Evolutionary conservation across 164 flowering plant species (phyloP).

Genomic region (Magnolia kwangsiensis): DNA sequence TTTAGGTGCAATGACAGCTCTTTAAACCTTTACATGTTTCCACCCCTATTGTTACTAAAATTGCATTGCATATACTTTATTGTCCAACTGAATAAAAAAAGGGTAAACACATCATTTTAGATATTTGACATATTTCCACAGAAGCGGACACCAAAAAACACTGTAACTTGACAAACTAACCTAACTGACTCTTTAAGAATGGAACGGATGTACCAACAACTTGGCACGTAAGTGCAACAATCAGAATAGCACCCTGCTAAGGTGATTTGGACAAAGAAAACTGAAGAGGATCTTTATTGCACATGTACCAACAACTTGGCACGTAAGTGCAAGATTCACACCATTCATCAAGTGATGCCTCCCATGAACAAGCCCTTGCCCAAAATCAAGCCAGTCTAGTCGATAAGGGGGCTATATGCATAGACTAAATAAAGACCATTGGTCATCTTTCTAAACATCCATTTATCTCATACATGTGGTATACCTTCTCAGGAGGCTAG

Average conservation of each 20-base stretch:
- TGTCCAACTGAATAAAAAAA: not conserved
- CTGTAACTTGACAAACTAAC: conserved; percentile 26
- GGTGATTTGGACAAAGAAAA: not conserved
- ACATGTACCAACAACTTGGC: not conserved
- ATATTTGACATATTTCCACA: not conserved
- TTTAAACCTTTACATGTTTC: too few species aligned
- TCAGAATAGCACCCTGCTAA: not conserved
- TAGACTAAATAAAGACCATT: not conserved
- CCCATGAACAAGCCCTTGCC: not conserved
- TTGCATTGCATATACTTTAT: not conserved
- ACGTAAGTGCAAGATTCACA: not conserved
- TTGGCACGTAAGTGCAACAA: too few species aligned
- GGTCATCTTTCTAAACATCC: not conserved
- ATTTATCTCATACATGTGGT: not conserved
- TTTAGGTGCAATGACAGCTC: too few species aligned
- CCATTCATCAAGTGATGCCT: not conserved
- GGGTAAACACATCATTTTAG: not conserved
- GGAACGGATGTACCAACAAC: conserved; percentile 26
- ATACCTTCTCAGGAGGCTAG: not conserved
- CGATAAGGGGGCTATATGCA: not conserved
- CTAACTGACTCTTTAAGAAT: conserved; percentile 79
- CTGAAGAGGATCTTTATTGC: not conserved
- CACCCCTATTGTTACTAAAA: too few species aligned
- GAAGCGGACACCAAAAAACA: not conserved
- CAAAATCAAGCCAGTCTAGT: too few species aligned